A percentile compares a stretch with the other conserved stretches of the same genome.
These are phyloP conservation scores for Grosmannia serpens DNA, from an alignment of 2,329 filamentous ascomycete genomes.

Conservation along the genomic window DNA sequence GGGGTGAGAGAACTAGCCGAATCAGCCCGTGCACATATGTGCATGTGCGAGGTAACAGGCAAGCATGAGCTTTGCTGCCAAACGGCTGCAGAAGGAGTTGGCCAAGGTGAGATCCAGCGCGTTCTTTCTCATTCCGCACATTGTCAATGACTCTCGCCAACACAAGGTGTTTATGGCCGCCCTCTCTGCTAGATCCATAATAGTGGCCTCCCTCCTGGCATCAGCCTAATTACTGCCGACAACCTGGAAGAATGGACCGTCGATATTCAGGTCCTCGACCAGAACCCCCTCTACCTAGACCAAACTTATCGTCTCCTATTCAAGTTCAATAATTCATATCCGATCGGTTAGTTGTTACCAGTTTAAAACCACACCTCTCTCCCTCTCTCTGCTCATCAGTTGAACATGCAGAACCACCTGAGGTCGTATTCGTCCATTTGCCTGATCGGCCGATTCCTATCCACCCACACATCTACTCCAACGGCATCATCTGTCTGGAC, in stretches of 20 bases:
- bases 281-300: conserved; percentile 75
- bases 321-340: conserved; percentile 71
- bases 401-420: conserved; percentile 62
- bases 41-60: not conserved
- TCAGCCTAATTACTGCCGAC: conserved; percentile 69
- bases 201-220: conserved; percentile 49
- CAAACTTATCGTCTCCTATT: conserved; percentile 81
- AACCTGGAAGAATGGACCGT: conserved; percentile 84
- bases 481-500: conserved; percentile 96
- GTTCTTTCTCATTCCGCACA: not conserved
- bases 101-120: conserved; percentile 31
- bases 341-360: conserved; percentile 56
- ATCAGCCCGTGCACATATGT: not conserved
- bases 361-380: not conserved
- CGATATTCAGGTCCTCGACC: conserved; percentile 82
- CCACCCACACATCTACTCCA: conserved; percentile 96
- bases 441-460: conserved; percentile 66
- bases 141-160: not conserved
- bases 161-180: not conserved
- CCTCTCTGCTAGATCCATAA: conserved; percentile 35
- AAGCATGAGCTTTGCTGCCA: conserved; percentile 33
- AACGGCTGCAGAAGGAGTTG: conserved; percentile 49
- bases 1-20: not conserved
- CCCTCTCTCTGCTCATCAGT: not conserved
- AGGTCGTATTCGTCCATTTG: conserved; percentile 74